These are phyloP conservation scores for Boletus coccyginus DNA, from an alignment of 768 basidiomycete genomes.

Conservation along the genomic window DNA sequence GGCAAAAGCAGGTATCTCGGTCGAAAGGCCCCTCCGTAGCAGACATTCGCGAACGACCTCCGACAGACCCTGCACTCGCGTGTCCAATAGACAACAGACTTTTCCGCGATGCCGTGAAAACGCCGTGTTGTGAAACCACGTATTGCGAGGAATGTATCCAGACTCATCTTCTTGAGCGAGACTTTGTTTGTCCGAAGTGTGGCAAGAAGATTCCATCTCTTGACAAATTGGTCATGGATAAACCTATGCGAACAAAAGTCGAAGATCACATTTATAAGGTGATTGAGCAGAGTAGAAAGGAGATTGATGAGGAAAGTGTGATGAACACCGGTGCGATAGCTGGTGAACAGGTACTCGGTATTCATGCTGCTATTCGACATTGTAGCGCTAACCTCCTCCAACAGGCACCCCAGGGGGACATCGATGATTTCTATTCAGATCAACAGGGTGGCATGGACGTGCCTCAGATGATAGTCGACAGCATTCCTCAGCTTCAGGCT, in stretches of 20 bases:
- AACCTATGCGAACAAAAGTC: slow-evolving; percentile 73
- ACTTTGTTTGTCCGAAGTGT: slow-evolving; percentile 93
- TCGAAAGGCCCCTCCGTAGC: slow-evolving; percentile 79
- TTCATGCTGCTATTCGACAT: neutral
- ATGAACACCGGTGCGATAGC: slow-evolving; percentile 15
- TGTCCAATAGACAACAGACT: slow-evolving; percentile 94
- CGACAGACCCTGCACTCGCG: slow-evolving; percentile 72
- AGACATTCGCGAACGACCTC: slow-evolving; percentile 85
- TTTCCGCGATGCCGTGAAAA: slow-evolving; percentile 91
- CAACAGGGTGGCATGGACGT: slow-evolving; percentile 72
- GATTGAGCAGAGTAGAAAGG: slow-evolving; percentile 74
- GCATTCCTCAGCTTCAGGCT: slow-evolving; percentile 79
- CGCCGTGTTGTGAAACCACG: slow-evolving; percentile 86
- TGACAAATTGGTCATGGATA: slow-evolving; percentile 83
- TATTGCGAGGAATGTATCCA: slow-evolving; percentile 99
- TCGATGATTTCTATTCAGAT: slow-evolving; percentile 71
- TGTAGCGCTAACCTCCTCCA: slow-evolving; percentile 2
- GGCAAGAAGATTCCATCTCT: slow-evolving; percentile 83
- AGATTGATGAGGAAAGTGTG: slow-evolving; percentile 46
- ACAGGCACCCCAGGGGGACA: slow-evolving; percentile 31
- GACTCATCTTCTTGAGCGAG: slow-evolving; percentile 88
- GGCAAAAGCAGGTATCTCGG: slow-evolving; percentile 88
- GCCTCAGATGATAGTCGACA: slow-evolving; percentile 68
- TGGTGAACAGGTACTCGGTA: slow-evolving; percentile 36
- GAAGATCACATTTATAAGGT: slow-evolving; percentile 78